phyloP scores from a whole-genome alignment of 805 yeast species.

The Saccharomyces kudriavzevii region DNA sequence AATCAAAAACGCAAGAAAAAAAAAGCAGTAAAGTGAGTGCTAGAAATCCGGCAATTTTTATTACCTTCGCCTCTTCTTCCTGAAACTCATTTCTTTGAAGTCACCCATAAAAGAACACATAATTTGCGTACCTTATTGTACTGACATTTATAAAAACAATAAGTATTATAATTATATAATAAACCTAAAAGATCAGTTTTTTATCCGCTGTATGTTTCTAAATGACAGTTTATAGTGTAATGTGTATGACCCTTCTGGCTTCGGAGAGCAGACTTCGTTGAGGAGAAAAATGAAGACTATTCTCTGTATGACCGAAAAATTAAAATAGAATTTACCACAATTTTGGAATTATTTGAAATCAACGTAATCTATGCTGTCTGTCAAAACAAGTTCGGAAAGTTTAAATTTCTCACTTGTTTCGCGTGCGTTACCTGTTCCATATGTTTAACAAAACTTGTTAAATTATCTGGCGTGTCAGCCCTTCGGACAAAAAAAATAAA shows the following conservation, averaged over 20 bases:
- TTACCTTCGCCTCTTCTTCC: background rate
- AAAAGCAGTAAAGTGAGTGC: background rate
- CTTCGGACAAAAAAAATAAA: background rate
- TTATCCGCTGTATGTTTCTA: too few relatives aligned
- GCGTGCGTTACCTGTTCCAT: background rate
- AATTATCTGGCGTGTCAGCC: background rate
- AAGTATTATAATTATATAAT: background rate
- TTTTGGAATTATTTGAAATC: too few relatives aligned
- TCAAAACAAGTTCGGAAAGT: too few relatives aligned
- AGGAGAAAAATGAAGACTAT: too few relatives aligned
- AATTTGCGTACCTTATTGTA: background rate
- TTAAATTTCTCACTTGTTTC: background rate
- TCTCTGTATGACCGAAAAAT: too few relatives aligned
- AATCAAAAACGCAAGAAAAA: background rate
- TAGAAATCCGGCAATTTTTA: background rate
- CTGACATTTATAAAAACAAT: background rate
- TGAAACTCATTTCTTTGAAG: background rate
- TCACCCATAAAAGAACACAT: background rate
- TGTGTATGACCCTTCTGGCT: background rate
- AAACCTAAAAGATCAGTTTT: background rate
- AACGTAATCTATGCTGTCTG: too few relatives aligned
- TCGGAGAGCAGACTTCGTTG: too few relatives aligned
- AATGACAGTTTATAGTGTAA: background rate
- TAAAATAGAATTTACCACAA: too few relatives aligned
- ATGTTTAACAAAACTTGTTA: background rate